Conservation (phyloP, 2,329 filamentous ascomycete species). For the Zelopaecilomyces penicillatus region DNA sequence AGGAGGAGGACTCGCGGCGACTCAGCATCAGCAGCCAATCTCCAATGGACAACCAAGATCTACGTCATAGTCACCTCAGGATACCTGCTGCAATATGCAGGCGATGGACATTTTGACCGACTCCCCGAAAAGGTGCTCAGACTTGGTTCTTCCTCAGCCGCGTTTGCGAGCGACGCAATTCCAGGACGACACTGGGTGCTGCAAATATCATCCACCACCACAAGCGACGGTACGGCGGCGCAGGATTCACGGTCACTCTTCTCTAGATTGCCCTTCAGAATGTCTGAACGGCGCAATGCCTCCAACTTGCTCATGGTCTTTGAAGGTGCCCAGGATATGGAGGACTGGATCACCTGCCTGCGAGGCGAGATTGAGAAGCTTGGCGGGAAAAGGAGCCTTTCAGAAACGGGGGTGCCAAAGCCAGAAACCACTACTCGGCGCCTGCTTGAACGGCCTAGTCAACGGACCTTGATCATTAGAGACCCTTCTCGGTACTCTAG, state of each 20-base stretch:
- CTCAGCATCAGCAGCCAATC: slow-evolving; percentile 4
- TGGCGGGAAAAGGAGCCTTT: slow-evolving; percentile 56
- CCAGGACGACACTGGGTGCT: slow-evolving; percentile 74
- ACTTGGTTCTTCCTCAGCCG: slow-evolving; percentile 65
- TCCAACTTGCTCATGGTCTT: slow-evolving; percentile 65
- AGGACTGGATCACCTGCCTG: slow-evolving; percentile 62
- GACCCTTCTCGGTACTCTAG: slow-evolving; percentile 40
- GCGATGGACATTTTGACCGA: slow-evolving; percentile 61
- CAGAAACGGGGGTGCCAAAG: slow-evolving; percentile 50
- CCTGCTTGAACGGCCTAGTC: slow-evolving; percentile 32
- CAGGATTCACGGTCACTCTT: slow-evolving; percentile 53
- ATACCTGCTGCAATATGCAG: slow-evolving; percentile 65
- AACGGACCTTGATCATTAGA: slow-evolving; percentile 38
- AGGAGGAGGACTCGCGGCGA: slow-evolving; percentile 13
- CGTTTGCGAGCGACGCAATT: slow-evolving; percentile 72
- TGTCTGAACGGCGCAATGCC: slow-evolving; percentile 44
- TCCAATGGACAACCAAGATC: slow-evolving; percentile 43
- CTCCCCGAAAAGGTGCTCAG: slow-evolving; percentile 66
- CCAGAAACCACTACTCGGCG: slow-evolving; percentile 24
- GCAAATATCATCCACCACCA: slow-evolving; percentile 61
- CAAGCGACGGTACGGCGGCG: slow-evolving; percentile 44
- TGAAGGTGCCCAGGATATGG: slow-evolving; percentile 65
- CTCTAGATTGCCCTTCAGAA: slow-evolving; percentile 53
- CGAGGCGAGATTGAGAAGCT: slow-evolving; percentile 62
- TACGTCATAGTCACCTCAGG: slow-evolving; percentile 65